A percentile compares a stretch with the other conserved stretches of the same genome.
Evolutionary conservation across 2,329 filamentous ascomycete genomes (phyloP).

Genomic region (Calonectria pauciramosa): DNA sequence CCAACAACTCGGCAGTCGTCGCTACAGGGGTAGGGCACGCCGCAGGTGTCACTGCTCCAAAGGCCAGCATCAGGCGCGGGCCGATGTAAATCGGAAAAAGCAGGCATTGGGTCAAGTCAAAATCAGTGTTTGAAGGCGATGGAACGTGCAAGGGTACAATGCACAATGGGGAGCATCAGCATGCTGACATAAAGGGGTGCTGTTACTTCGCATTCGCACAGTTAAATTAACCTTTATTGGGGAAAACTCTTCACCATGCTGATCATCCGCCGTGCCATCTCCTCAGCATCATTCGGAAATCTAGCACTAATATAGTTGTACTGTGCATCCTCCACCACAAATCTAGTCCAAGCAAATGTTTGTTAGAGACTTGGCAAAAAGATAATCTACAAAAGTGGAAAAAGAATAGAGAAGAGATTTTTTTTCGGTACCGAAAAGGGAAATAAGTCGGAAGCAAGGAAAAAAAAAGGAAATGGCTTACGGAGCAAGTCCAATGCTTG

Average conservation of each 20-base stretch:
- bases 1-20: neutral
- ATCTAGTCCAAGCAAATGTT: constrained; percentile 48
- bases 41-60: neutral
- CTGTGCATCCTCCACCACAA: constrained; percentile 62
- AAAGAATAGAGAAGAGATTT: neutral
- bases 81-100: neutral
- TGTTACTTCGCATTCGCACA: neutral
- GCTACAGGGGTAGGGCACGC: neutral
- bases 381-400: neutral
- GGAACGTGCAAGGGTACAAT: neutral
- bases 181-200: neutral
- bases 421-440: neutral
- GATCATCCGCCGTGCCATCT: constrained; percentile 23
- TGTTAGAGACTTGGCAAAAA: constrained; percentile 1
- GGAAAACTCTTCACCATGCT: constrained; percentile 17
- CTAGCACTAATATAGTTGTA: constrained; percentile 65
- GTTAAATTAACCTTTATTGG: constrained; percentile 1
- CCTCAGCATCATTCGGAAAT: constrained; percentile 59
- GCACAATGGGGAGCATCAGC: neutral
- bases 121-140: neutral
- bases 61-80: neutral
- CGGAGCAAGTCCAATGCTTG: constrained; percentile 57
- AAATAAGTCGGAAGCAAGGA: neutral
- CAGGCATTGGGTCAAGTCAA: neutral
- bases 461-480: constrained; percentile 44